phyloP scores from a whole-genome alignment of 2,329 filamentous ascomycete species.

The Trichophyton mentagrophytes region DNA sequence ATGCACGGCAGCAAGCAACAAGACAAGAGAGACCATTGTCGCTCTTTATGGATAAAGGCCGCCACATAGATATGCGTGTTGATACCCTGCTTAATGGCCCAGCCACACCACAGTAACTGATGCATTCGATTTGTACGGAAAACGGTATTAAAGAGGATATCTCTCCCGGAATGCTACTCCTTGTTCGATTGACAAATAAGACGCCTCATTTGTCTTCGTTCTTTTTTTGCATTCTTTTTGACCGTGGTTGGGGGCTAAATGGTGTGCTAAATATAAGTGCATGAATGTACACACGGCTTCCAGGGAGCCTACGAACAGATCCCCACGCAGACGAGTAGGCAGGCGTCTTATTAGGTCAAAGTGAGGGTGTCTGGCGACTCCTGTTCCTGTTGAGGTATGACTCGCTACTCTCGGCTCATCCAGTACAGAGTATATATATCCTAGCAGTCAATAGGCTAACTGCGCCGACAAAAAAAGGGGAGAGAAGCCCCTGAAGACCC shows the following conservation, averaged over 20 bases:
- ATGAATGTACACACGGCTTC: not conserved
- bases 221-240: not conserved
- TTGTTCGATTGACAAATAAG: not conserved
- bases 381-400: not conserved
- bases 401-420: not conserved
- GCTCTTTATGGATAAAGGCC: not conserved
- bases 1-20: not conserved
- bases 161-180: not conserved
- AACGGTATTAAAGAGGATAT: not conserved
- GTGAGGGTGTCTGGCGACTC: not conserved
- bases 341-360: not conserved
- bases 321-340: not conserved
- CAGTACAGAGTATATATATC: not conserved
- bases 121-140: not conserved
- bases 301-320: not conserved
- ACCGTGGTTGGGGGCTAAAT: not conserved
- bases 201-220: not conserved
- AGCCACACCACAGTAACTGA: not conserved
- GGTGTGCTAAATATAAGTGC: not conserved
- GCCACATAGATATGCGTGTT: not conserved
- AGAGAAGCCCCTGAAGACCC: not conserved
- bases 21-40: not conserved
- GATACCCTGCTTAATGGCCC: not conserved
- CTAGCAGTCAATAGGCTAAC: not conserved
- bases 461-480: not conserved